phyloP scores from a whole-genome alignment of 1,284 basidiomycete genomes.

The Porphyrellus sp. region DNA sequence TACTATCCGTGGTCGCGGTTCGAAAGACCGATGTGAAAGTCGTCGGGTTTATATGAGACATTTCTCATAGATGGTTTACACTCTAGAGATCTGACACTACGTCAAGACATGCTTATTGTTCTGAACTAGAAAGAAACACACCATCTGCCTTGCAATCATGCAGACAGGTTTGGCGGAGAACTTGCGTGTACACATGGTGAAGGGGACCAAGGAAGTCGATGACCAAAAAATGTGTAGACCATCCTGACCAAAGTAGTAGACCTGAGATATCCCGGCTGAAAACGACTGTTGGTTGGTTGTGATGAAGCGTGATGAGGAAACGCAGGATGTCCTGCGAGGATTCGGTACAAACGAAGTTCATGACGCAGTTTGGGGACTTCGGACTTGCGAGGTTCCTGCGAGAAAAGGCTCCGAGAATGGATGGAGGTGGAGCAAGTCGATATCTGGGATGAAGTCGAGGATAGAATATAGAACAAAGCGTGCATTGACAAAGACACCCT shows the following conservation, averaged over 20 bases:
- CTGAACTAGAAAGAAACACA: constrained; percentile 32
- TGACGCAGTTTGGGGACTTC: constrained; percentile 97
- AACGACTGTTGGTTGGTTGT: constrained; percentile 15
- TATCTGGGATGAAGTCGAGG: constrained; percentile 48
- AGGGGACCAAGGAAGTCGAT: constrained; percentile 97
- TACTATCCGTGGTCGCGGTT: constrained; percentile 81
- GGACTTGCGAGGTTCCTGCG: constrained; percentile 93
- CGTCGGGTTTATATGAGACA: constrained; percentile 99
- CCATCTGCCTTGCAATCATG: constrained; percentile 99
- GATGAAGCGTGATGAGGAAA: constrained; percentile 27
- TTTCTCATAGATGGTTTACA: constrained; percentile 97
- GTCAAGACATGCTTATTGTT: constrained; percentile 1
- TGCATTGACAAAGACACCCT: constrained; percentile 64
- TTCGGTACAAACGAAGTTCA: constrained; percentile 97
- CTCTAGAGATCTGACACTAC: constrained; percentile 77
- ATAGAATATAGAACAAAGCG: not conserved
- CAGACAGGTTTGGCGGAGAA: constrained; percentile 97
- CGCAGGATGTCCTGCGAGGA: constrained; percentile 88
- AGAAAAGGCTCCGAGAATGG: constrained; percentile 10
- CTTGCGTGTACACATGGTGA: constrained; percentile 96
- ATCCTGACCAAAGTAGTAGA: constrained; percentile 98
- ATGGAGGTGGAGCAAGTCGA: constrained; percentile 61
- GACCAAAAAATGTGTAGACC: constrained; percentile 94
- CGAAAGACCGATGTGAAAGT: constrained; percentile 95
- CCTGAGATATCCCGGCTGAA: constrained; percentile 90